These are phyloP conservation scores for Cutaneotrichosporon daszewskae DNA, from an alignment of 1,284 basidiomycete species.

Conservation along the genomic window DNA sequence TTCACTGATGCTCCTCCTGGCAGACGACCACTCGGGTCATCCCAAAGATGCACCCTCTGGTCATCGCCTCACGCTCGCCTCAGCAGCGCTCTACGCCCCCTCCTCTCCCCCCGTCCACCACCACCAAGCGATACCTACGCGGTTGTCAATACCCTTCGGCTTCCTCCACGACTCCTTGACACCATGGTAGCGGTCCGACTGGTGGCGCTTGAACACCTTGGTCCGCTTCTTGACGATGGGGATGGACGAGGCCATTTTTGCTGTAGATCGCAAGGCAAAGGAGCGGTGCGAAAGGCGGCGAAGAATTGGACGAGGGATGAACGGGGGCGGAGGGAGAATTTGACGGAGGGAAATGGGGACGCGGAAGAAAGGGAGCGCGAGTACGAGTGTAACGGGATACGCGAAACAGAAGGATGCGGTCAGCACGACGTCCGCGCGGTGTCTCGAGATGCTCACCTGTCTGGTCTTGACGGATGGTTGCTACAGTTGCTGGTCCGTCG, in stretches of 20 bases:
- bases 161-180: conserved; percentile 98
- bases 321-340: too few species aligned
- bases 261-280: conserved; percentile 10
- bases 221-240: conserved; percentile 96
- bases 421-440: conserved; percentile 5
- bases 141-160: conserved; percentile 94
- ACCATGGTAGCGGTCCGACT: conserved; percentile 90
- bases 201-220: conserved; percentile 94
- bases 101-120: neutral
- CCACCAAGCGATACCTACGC: conserved; percentile 44
- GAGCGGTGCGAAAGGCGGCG: neutral
- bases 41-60: too few species aligned
- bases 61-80: too few species aligned
- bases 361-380: neutral
- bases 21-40: too few species aligned
- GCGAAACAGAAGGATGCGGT: conserved; percentile 1
- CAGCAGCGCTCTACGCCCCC: neutral
- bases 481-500: too few species aligned
- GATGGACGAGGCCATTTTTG: conserved; percentile 72
- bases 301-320: neutral
- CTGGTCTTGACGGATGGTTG: conserved; percentile 16
- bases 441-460: conserved; percentile 8
- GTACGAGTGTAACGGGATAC: neutral
- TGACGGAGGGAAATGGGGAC: neutral
- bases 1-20: too few species aligned